phyloP scores from a whole-genome alignment of 2,329 filamentous ascomycete genomes.

The Aspergillus costaricaensis region DNA sequence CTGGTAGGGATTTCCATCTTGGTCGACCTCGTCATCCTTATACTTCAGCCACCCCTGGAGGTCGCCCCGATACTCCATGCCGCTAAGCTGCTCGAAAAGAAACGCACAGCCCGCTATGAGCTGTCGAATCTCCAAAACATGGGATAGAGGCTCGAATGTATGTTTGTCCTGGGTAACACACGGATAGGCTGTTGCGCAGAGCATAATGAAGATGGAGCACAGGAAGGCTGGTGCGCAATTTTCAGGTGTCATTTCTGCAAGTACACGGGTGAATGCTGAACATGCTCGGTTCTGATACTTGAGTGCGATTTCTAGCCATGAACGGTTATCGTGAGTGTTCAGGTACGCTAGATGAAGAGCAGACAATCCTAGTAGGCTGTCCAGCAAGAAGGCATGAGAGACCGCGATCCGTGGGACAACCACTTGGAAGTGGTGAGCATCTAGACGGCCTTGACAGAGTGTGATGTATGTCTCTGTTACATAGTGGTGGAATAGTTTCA shows the following conservation, averaged over 20 bases:
- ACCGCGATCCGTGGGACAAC: slow-evolving; percentile 42
- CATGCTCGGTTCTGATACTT: slow-evolving; percentile 42
- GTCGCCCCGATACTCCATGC: slow-evolving; percentile 25
- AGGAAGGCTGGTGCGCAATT: slow-evolving; percentile 48
- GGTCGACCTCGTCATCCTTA: slow-evolving; percentile 18
- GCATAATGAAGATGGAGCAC: slow-evolving; percentile 43
- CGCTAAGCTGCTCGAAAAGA: slow-evolving; percentile 29
- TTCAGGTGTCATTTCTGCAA: slow-evolving; percentile 40
- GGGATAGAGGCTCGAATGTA: slow-evolving; percentile 28
- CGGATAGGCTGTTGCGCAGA: slow-evolving; percentile 38
- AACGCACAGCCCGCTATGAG: slow-evolving; percentile 34
- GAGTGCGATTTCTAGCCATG: slow-evolving; percentile 38
- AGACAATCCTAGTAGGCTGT: slow-evolving; percentile 47
- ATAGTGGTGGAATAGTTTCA: slow-evolving; percentile 43
- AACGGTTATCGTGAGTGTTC: slow-evolving; percentile 33
- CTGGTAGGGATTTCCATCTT: slow-evolving; percentile 14
- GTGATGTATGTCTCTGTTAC: slow-evolving; percentile 39
- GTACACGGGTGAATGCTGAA: slow-evolving; percentile 35
- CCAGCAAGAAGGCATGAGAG: slow-evolving; percentile 47
- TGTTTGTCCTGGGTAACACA: slow-evolving; percentile 29
- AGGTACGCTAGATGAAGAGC: slow-evolving; percentile 48
- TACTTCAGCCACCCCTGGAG: slow-evolving; percentile 30
- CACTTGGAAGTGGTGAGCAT: slow-evolving; percentile 37
- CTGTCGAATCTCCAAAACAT: slow-evolving; percentile 32
- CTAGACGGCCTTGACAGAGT: slow-evolving; percentile 32